These are phyloP conservation scores for Lactarius pseudohatsudake DNA, from an alignment of 768 basidiomycete species.

Conservation along the genomic window DNA sequence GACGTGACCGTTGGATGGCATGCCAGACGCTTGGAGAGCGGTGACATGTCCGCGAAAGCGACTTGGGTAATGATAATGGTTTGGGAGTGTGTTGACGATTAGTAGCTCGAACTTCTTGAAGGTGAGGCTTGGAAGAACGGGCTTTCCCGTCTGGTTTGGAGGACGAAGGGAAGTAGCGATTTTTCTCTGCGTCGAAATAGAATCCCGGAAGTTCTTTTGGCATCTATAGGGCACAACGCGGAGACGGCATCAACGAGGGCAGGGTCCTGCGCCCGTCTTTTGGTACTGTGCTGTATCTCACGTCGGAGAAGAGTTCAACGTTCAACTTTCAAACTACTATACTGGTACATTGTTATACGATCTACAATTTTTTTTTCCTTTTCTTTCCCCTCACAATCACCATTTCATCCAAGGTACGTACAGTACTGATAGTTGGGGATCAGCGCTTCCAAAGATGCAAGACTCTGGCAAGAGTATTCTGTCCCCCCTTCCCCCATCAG, in stretches of 20 bases:
- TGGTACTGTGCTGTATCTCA: neutral
- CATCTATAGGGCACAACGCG: constrained; percentile 24
- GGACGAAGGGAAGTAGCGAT: constrained; percentile 33
- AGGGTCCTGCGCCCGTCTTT: neutral
- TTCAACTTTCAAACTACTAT: neutral
- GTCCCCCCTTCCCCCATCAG: neutral
- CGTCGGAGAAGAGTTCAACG: neutral
- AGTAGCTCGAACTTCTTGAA: too few relatives aligned
- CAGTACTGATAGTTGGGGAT: constrained; percentile 3
- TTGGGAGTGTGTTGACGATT: neutral
- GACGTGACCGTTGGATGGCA: constrained; percentile 14
- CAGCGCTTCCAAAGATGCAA: neutral
- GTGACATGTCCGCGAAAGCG: neutral
- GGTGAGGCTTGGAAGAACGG: neutral
- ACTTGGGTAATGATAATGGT: neutral
- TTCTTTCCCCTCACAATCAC: neutral
- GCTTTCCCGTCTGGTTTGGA: constrained; percentile 20
- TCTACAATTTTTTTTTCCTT: neutral
- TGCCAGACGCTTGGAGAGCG: constrained; percentile 9
- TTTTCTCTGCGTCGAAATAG: constrained; percentile 31
- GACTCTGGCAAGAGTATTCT: neutral
- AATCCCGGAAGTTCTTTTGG: constrained; percentile 33
- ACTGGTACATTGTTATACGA: neutral
- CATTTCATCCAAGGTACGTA: neutral
- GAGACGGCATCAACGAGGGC: neutral